These are phyloP conservation scores for Globisporangium rhizosaccharum DNA, from an alignment of 352 stramenopile genomes.

Conservation along the genomic window DNA sequence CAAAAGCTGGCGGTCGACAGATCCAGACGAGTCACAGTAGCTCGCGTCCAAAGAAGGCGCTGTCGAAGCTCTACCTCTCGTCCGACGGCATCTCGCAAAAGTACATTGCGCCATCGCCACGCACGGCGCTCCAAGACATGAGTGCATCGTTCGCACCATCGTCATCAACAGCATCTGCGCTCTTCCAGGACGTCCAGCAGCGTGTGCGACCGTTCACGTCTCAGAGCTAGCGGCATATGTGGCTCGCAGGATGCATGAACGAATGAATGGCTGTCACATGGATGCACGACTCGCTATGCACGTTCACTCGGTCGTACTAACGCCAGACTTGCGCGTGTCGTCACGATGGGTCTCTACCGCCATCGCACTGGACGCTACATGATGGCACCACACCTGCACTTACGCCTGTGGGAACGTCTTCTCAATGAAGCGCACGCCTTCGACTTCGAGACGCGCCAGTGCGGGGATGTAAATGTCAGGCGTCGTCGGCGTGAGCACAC, in stretches of 20 bases:
- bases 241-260: background rate
- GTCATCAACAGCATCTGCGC: constrained; percentile 1
- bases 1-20: constrained; percentile 42
- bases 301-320: no score
- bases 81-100: constrained; percentile 71
- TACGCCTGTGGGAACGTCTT: constrained; percentile 52
- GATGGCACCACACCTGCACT: background rate
- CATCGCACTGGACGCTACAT: background rate
- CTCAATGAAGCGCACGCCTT: constrained; percentile 85
- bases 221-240: constrained; percentile 1
- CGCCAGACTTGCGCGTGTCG: no score
- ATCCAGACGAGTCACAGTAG: constrained; percentile 58
- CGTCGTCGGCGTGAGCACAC: constrained; percentile 87
- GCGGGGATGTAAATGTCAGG: constrained; percentile 88
- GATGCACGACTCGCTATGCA: no score
- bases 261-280: background rate
- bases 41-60: constrained; percentile 45
- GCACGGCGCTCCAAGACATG: constrained; percentile 13
- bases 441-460: constrained; percentile 77
- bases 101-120: constrained; percentile 42
- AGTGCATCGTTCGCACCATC: constrained; percentile 3
- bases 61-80: constrained; percentile 66
- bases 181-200: constrained; percentile 13
- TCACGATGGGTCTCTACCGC: background rate
- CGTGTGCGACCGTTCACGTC: constrained; percentile 12